A percentile compares a stretch with the other conserved stretches of the same genome.
Evolutionary conservation across 176 grass and related monocot species (phyloP).

Genomic region (Tuctoria greenei): DNA sequence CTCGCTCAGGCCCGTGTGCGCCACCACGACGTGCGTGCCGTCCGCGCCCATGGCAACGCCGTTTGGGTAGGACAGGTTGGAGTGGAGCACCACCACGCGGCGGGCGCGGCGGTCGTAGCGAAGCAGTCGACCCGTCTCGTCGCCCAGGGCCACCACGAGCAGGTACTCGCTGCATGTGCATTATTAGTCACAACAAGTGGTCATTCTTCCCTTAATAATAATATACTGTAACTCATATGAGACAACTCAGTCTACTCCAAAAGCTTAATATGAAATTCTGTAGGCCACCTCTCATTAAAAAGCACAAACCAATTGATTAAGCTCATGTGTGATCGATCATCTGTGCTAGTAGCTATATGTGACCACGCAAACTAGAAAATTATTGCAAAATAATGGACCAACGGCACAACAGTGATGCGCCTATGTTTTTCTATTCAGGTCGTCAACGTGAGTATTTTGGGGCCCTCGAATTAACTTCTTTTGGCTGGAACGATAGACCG

Average conservation of each 20-base stretch:
- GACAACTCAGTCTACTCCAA: not conserved
- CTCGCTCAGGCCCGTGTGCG: conserved; percentile 55
- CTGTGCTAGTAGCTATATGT: too few species aligned
- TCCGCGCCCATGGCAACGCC: conserved; percentile 57
- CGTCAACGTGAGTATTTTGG: not conserved
- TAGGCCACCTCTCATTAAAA: not conserved
- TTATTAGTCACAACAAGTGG: not conserved
- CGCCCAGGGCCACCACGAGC: conserved; percentile 46
- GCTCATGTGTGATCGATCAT: too few species aligned
- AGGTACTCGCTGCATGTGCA: conserved; percentile 50
- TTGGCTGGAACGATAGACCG: not conserved
- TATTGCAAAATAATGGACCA: not conserved
- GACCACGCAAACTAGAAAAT: not conserved
- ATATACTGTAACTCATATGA: not conserved
- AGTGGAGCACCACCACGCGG: conserved; percentile 46
- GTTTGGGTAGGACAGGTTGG: conserved; percentile 63
- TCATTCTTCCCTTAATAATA: rapidly evolving
- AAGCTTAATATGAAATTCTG: not conserved
- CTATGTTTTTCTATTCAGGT: not conserved
- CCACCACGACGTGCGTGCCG: conserved; percentile 51
- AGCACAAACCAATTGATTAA: not conserved
- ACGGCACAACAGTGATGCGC: too few species aligned
- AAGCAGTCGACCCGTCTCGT: conserved; percentile 62
- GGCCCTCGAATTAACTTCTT: not conserved
- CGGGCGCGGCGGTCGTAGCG: conserved; percentile 47